These are phyloP conservation scores for Nemania abortiva DNA, from an alignment of 2,329 filamentous ascomycete species.

Conservation along the genomic window DNA sequence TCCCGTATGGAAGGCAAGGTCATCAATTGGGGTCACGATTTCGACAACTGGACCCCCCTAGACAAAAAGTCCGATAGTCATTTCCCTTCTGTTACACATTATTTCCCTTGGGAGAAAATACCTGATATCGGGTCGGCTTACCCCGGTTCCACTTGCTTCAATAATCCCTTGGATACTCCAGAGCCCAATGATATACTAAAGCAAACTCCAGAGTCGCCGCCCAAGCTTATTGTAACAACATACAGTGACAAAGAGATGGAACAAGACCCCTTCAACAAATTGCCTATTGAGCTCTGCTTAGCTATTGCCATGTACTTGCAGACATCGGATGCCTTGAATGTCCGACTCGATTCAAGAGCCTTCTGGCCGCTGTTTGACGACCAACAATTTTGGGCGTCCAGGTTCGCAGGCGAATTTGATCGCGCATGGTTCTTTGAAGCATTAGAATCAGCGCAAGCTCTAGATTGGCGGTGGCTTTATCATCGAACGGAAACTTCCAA, in stretches of 20 bases:
- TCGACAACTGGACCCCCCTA: no score
- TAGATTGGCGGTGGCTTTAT: slow-evolving; percentile 14
- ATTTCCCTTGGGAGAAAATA: background rate
- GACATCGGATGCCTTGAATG: background rate
- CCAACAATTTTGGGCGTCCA: slow-evolving; percentile 9
- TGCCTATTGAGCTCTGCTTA: slow-evolving; percentile 3
- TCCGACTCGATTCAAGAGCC: background rate
- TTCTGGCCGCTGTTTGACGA: background rate
- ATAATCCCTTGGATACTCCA: background rate
- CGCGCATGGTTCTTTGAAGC: slow-evolving; percentile 13
- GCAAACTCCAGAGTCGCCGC: background rate
- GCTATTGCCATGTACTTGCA: background rate
- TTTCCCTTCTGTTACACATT: no score
- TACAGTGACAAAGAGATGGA: no score
- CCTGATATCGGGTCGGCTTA: no score
- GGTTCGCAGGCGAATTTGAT: background rate
- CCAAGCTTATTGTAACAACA: background rate
- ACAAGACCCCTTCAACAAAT: background rate
- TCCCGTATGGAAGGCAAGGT: no score
- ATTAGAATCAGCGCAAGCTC: background rate
- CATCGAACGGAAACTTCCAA: background rate
- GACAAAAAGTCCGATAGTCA: background rate
- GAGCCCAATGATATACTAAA: slow-evolving; percentile 4
- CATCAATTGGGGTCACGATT: background rate
- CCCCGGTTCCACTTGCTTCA: no score